Evolutionary conservation across 208 protist genomes (phyloP), one percentile per base, ranked within the genome.

Genomic region (Sergeia podlipaevii): DNA sequence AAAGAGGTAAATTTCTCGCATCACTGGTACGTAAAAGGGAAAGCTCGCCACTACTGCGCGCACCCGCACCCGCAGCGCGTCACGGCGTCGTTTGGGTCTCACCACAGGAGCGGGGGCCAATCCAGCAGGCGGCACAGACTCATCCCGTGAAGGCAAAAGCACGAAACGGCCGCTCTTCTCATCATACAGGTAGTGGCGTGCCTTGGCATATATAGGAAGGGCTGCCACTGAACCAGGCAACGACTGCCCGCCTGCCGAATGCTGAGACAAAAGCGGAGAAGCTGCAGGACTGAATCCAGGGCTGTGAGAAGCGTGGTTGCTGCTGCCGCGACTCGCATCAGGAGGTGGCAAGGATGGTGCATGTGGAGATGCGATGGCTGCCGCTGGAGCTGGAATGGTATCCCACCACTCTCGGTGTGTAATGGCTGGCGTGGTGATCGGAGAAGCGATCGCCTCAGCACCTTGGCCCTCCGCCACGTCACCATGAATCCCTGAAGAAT

Each of bases 1-100:
- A n/a, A 64, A 47, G 46, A 87, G 70, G 48, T 77, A 71, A 39
- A 79, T 21, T 45, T 87, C 79, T 0, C 79, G 74, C 59, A 79
- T 77, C 8, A 76, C 37, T 24, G 74, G 74, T 15, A 83, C 49
- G 30, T 76, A 87, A 30, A 87, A 87, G 43, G 61, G 70, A 21
- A 87, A 82, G 2, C 57, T 74, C 2, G 71, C 79, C 18, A 75
- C 79, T 2, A 87, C 70, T 4, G 60, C 60, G 32, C 72, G 71
- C 13, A 74, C 55, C 24, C 65, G 37, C n/a, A 75, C 52, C 37
- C 49, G 51, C 32, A 57, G 26, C 10, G 15, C 60, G 13, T 53
- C 59, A 33, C 39, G 33, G 43, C 26, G 5, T 21, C 26, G 4
- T 23, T 17, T n/a, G 43, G 43, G 5, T 5, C 7, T n/a, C n/a